Percentiles rank a stretch among this genome's conserved stretches.
Conservation (phyloP, 306 rosid genomes). For the Gastrolobium bilobum region DNA sequence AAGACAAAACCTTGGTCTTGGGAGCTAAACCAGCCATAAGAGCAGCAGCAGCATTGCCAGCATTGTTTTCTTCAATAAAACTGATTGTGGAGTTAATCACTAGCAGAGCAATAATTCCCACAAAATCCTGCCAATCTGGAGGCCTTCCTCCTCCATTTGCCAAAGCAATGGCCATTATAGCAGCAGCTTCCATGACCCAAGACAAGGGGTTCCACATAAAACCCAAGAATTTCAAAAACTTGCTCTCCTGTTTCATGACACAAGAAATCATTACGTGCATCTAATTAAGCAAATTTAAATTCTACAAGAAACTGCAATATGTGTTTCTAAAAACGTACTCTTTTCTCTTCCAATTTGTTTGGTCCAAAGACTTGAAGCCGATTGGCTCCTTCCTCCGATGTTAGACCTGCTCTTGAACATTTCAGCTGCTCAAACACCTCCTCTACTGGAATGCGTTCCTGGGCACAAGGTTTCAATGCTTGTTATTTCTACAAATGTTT, state of each 20-base stretch:
- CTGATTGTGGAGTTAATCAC: slow-evolving; percentile 93
- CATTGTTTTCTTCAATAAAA: slow-evolving; percentile 92
- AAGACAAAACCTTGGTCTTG: slow-evolving; percentile 74
- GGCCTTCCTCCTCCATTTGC: slow-evolving; percentile 92
- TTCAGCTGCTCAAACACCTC: slow-evolving; percentile 94
- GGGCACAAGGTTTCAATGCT: slow-evolving; percentile 31
- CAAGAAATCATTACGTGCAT: slow-evolving; percentile 27
- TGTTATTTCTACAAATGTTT: slow-evolving; percentile 23
- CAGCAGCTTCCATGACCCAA: slow-evolving; percentile 99
- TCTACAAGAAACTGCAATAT: neutral
- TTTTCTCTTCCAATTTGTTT: slow-evolving; percentile 97
- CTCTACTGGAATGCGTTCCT: slow-evolving; percentile 89
- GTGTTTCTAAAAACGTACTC: slow-evolving; percentile 46
- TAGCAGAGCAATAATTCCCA: slow-evolving; percentile 72
- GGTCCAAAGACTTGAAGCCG: slow-evolving; percentile 94
- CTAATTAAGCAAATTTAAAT: neutral
- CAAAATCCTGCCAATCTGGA: slow-evolving; percentile 97
- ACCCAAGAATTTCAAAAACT: slow-evolving; percentile 86
- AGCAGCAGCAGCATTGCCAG: slow-evolving; percentile 99
- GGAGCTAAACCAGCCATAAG: slow-evolving; percentile 99
- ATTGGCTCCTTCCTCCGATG: slow-evolving; percentile 83
- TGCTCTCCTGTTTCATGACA: slow-evolving; percentile 78
- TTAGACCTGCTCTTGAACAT: slow-evolving; percentile 85
- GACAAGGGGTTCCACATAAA: slow-evolving; percentile 99
- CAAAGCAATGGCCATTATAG: slow-evolving; percentile 91